Conservation (phyloP, 1,139 yeast species). For the Yamadazyma blattariae region DNA sequence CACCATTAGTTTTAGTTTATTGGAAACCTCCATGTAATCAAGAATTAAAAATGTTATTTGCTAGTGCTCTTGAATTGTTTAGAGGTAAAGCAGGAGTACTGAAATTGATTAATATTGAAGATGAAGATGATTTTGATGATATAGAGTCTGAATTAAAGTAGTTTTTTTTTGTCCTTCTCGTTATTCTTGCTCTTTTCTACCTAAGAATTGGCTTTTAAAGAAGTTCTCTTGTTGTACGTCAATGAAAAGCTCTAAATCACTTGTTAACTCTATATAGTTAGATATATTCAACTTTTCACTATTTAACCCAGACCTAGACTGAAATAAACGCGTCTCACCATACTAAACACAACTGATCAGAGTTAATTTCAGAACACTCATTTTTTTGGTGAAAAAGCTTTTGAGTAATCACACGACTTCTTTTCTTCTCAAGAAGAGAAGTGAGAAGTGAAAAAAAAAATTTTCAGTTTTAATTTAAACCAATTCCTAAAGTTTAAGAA, state of each 20-base stretch:
- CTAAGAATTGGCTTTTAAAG: no score
- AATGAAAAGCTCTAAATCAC: no score
- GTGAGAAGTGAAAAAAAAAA: slow-evolving; percentile 4
- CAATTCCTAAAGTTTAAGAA: slow-evolving; percentile 6
- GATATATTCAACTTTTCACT: no score
- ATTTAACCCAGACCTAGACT: not conserved
- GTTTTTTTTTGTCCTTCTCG: no score
- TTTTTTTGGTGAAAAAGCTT: not conserved
- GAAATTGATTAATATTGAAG: slow-evolving; percentile 53
- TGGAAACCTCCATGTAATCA: slow-evolving; percentile 87
- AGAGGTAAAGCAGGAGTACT: slow-evolving; percentile 76
- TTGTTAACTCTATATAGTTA: no score
- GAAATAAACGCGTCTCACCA: not conserved
- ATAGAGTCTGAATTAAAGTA: slow-evolving; percentile 22
- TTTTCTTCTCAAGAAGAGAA: not conserved
- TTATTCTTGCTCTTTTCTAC: no score
- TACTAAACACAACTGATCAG: not conserved
- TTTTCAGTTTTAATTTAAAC: slow-evolving; percentile 6
- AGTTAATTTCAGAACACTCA: not conserved
- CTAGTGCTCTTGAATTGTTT: slow-evolving; percentile 81
- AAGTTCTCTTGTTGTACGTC: no score
- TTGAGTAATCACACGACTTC: no score
- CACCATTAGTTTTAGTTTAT: slow-evolving; percentile 75
- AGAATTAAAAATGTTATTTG: slow-evolving; percentile 79
- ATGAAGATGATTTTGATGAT: slow-evolving; percentile 61